These are phyloP conservation scores for Verbena officinalis DNA, from an alignment of 257 asterid genomes.

Conservation along the genomic window DNA sequence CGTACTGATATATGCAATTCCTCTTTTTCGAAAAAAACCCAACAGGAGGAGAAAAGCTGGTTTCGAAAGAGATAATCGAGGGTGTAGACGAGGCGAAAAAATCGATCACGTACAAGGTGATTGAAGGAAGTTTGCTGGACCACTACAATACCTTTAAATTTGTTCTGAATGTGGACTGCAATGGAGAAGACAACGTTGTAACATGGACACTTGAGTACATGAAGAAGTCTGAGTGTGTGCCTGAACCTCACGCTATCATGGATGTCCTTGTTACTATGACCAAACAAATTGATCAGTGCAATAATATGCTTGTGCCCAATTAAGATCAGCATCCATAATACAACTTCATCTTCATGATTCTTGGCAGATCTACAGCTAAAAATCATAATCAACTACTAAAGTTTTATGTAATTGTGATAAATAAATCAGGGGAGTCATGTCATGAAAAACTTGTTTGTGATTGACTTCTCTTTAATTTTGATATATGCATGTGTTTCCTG, in stretches of 20 bases:
- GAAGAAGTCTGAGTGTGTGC: slow-evolving; percentile 28
- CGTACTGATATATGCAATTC: too few species aligned
- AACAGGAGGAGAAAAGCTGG: slow-evolving; percentile 28
- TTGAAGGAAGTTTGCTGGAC: slow-evolving; percentile 30
- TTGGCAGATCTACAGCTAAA: too few species aligned
- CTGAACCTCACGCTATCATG: slow-evolving; percentile 22
- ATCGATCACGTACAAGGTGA: slow-evolving; percentile 31
- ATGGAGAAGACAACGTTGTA: slow-evolving; percentile 24
- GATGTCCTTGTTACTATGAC: background rate
- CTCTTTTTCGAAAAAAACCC: too few species aligned
- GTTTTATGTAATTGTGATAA: too few species aligned
- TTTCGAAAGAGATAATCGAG: slow-evolving; percentile 26
- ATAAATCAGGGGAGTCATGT: too few species aligned
- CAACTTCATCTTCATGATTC: too few species aligned
- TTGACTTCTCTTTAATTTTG: too few species aligned
- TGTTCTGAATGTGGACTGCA: background rate
- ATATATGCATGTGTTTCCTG: too few species aligned
- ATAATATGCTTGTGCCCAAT: slow-evolving; percentile 4
- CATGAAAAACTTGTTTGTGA: too few species aligned
- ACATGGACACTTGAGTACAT: slow-evolving; percentile 34
- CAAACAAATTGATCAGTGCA: slow-evolving; percentile 24
- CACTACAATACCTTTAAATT: slow-evolving; percentile 21
- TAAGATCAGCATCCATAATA: background rate
- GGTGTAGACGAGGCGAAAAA: slow-evolving; percentile 36
- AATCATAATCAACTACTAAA: too few species aligned